Percentiles rank a stretch among this genome's conserved stretches.
Evolutionary conservation across 495 filamentous ascomycete species (phyloP).

Genomic region (Penicillium robsamsonii): DNA sequence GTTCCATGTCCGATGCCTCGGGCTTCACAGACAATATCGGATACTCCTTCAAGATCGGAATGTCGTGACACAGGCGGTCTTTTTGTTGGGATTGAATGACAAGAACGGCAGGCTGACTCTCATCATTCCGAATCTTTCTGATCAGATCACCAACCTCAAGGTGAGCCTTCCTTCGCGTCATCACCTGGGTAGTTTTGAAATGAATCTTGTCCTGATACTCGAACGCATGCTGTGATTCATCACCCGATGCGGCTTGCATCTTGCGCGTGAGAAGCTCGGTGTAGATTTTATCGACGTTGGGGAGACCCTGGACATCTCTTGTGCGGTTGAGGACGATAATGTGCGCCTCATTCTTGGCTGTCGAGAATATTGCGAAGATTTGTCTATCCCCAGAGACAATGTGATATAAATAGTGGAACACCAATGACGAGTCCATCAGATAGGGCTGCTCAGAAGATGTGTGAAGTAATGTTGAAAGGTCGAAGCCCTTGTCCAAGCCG

Average conservation of each 20-base stretch:
- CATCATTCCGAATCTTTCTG: constrained; percentile 85
- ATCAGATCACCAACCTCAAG: constrained; percentile 80
- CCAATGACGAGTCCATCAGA: constrained; percentile 62
- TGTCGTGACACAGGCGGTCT: constrained; percentile 74
- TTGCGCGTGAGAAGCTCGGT: constrained; percentile 66
- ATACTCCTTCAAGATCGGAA: constrained; percentile 80
- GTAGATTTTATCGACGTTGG: constrained; percentile 90
- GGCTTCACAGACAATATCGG: constrained; percentile 77
- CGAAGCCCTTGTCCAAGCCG: constrained; percentile 91
- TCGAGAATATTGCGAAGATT: constrained; percentile 91
- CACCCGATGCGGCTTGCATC: constrained; percentile 61
- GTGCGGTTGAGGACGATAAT: constrained; percentile 79
- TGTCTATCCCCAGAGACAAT: constrained; percentile 86
- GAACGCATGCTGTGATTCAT: constrained; percentile 74
- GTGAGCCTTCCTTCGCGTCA: constrained; percentile 81
- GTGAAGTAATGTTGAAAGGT: constrained; percentile 70
- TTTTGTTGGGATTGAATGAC: constrained; percentile 89
- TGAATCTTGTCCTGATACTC: constrained; percentile 82
- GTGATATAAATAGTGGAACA: constrained; percentile 89
- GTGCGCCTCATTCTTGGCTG: constrained; percentile 72
- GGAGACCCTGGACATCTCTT: constrained; percentile 75
- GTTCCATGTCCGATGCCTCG: constrained; percentile 78
- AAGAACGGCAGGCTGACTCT: constrained; percentile 72
- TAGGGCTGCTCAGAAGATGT: constrained; percentile 68
- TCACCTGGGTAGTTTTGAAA: constrained; percentile 84